Evolutionary conservation across 805 yeast genomes (phyloP).

Genomic region (Priceomyces medius): DNA sequence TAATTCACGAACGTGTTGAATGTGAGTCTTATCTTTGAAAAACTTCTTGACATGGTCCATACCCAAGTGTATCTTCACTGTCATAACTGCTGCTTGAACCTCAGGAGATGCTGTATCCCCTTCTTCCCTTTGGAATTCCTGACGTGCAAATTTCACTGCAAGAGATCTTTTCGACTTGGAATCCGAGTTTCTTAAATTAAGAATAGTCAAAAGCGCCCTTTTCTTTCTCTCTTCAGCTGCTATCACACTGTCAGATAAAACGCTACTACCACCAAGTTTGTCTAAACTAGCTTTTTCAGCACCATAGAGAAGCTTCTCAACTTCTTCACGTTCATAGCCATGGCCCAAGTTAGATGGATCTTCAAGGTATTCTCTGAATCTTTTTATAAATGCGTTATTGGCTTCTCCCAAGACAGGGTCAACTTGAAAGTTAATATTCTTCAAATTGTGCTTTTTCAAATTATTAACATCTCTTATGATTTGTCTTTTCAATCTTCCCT

Average conservation of each 20-base stretch:
- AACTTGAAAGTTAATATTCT: conserved; percentile 37
- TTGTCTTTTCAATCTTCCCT: conserved; percentile 40
- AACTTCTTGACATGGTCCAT: conserved; percentile 67
- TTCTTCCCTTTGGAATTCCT: conserved; percentile 77
- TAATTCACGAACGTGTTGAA: conserved; percentile 71
- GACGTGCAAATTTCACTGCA: conserved; percentile 63
- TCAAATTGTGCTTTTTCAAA: conserved; percentile 37
- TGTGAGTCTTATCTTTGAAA: conserved; percentile 70
- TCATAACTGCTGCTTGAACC: conserved; percentile 90
- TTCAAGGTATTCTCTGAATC: conserved; percentile 63
- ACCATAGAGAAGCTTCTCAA: conserved; percentile 74
- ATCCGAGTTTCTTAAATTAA: conserved; percentile 70
- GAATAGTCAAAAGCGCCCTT: conserved; percentile 66
- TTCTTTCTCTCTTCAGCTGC: conserved; percentile 54
- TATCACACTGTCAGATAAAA: conserved; percentile 25
- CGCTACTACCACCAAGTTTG: conserved; percentile 29
- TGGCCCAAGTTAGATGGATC: conserved; percentile 66
- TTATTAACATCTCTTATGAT: conserved; percentile 40
- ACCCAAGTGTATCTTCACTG: conserved; percentile 74
- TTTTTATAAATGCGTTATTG: conserved; percentile 61
- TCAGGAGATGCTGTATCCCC: conserved; percentile 96
- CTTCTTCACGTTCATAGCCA: conserved; percentile 59
- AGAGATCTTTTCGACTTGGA: conserved; percentile 55
- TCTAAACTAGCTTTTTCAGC: conserved; percentile 63
- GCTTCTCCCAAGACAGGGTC: conserved; percentile 86